Evolutionary conservation across 768 basidiomycete species (phyloP), one percentile per base, ranked within the genome.

Genomic region (Termitomyces eurrhizus): DNA sequence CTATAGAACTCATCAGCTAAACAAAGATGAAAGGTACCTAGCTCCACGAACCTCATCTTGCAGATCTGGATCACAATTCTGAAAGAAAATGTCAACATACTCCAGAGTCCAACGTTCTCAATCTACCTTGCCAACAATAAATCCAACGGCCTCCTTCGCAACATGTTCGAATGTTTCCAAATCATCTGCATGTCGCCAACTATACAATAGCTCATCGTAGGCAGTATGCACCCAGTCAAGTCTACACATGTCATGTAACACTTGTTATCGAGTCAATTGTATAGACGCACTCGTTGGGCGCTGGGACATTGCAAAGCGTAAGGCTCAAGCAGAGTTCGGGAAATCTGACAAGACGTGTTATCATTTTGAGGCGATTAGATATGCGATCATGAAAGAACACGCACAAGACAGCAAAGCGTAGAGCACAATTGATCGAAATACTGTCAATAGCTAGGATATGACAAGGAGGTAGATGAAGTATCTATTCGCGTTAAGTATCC

Each of bases 371-470:
- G 12, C 12, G 9, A 26, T 26, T 5, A 21, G 5, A 41, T 18
- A 21, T n/a, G 39, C 37, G 37, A 51, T 7, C 33, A 42, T 8
- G 39, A 14, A 46, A 44, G 50, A 16, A 52, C 37, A 78, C 89
- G 61, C 63, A 90, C 90, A 92, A 64, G 2, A 81, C 71, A 2
- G 88, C 80, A 64, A 93, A 84, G 37, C 89, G 80, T 44, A 89
- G 71, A 8, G 85, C 88, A 60, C 79, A 77, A 65, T 78, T 82
- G 7, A 83, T 77, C 32, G 84, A 80, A 36, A 84, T 68, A 56
- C 77, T 77, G 63, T 90, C 89, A n/a, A 86, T 74, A 11, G 88
- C 88, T 53, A 92, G 79, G 37, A 93, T 76, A 69, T 93, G 91
- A 50, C 83, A 79, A 0, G 88, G 80, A 7, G 90, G 85, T 14